Evolutionary conservation across 1,284 basidiomycete species (phyloP), one percentile per base, ranked within the genome.

Genomic region (Meira nashicola): DNA sequence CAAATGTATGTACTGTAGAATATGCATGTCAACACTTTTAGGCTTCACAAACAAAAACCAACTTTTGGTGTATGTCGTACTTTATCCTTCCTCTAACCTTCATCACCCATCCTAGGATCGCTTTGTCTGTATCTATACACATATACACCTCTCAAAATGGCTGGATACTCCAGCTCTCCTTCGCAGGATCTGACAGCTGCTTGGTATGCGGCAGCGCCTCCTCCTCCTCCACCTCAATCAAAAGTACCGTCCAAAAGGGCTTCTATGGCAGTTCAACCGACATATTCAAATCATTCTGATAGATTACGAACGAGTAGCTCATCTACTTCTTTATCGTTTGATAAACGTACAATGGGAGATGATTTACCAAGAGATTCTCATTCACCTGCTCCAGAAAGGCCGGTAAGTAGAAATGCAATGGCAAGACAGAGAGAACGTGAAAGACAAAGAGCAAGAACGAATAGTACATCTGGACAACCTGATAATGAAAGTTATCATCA

Each of bases 141-240:
- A n/a, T n/a, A n/a, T n/a, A n/a, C n/a, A n/a, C n/a, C n/a, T 23
- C 3, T 33, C 28, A 33, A 3, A 33, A 33, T 33, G 28, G 28
- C 28, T 33, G 28, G 3, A 4, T 33, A 33, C 28, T 3, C 28
- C 28, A 33, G 28, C 21, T 21, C 46, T 48, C 12, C 50, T 12
- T 53, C 50, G 23, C 23, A 28, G 14, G 58, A 59, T 25, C 6
- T 59, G 19, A 59, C 41, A 40, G 60, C 67, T 44, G 65, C 66
- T 19, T 71, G 69, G 69, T 64, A 70, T 28, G 67, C 69, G 4
- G 66, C 67, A 43, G 69, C 69, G 2, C 69, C 69, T 12, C 65
- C 69, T 21, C 69, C 69, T 21, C 69, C 69, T 28, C 67, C 68
- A 15, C 57, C 11, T 56, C 59, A 12, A 60, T 7, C 25, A 23